Base-by-base conservation (phyloP, 169 alveolate genomes). In the Cryptosporidium bovis region DNA sequence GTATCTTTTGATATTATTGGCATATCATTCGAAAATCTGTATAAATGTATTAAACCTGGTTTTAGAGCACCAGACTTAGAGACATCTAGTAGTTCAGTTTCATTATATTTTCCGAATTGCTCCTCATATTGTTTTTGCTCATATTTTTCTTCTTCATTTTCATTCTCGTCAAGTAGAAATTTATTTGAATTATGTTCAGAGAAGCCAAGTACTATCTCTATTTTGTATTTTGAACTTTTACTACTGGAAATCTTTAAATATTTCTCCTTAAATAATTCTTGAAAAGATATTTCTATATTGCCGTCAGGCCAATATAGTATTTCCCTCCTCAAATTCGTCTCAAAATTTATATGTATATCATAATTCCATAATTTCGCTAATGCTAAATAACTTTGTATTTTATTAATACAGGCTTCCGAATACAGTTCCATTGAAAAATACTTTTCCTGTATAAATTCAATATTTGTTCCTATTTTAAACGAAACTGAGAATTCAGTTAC, bases 401-500 rank as follows among this genome's bases (percentile, higher is more conserved):
- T 77, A 2, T 18, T 44, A 3, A 60, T 13, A 24, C 77, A 60
- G 24, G 69, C 7, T 20, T 77, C 64, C 13, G 77, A 53, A 40
- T 60, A 62, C 58, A 60, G 77, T 10, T 77, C 71, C 69, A 62
- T 77, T 4, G 87, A 77, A 44, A 62, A 60, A 66, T 62, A 77
- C 20, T 62, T 77, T 33, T 77, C 87, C 18, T 62, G 77, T 10
- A 77, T 44, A 24, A 58, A 60, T 27, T 77, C 87, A 2, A 62
- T 24, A 16, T 56, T 62, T 40, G 64, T 36, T 18, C 51, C 50
- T 50, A 77, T 12, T 27, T 62, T 56, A 31, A 77, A 34, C 1
- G 71, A 60, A 10, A 77, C 87, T 5, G 87, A 60, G 27, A 77
- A 77, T 40, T 77, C 87, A 24, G 87, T 77, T 48, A 77, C 69